Base-by-base conservation (phyloP, 352 stramenopile species). In the Phytophthora cactorum region DNA sequence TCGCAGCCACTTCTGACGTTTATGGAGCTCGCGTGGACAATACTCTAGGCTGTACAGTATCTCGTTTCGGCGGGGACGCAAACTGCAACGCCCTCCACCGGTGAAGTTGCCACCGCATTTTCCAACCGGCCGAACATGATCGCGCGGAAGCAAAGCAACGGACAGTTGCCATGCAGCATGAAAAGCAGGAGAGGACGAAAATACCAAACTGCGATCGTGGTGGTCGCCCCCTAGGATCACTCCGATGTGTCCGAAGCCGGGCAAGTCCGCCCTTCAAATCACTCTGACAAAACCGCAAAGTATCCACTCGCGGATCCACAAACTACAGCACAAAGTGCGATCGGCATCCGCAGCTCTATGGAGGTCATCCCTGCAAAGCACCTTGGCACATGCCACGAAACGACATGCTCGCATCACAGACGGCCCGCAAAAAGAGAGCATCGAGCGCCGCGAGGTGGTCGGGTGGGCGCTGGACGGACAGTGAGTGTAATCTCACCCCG, bases 361-460 rank as follows among this genome's bases (percentile, higher is more conserved):
- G 64, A 61, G 58, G 43, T 25, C n/a, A 31, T 12, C 41, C 7
- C 25, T 54, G 36, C 64, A 72, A 72, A 72, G 58, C 64, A 41
- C 28, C 5, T 39, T 17, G 34, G 63, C 63, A 71, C 63, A 47
- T 59, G 47, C 63, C 63, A 71, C 63, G 57, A 71, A 71, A 44
- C 57, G 22, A 41, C 53, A 58, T 72, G 64, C 64, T 52, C 41
- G 22, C 43, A 66, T 31, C 50, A 59, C 64, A 72, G 43, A 72
- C 64, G 64, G 62, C 22, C 22, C 22, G 22, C 22, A 22, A 22
- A 22, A 22, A 66, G 62, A 55, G 43, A 50, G 27, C 38, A 52
- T 27, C 17, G 5, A 22, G 31, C 36, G 25, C 15, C 25, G 31
- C 60, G 43, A 68, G 41, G 52, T 32, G 59, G 25, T 59, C 59